phyloP scores from a whole-genome alignment of 1,284 basidiomycete species.

The Pascua guehoae region DNA sequence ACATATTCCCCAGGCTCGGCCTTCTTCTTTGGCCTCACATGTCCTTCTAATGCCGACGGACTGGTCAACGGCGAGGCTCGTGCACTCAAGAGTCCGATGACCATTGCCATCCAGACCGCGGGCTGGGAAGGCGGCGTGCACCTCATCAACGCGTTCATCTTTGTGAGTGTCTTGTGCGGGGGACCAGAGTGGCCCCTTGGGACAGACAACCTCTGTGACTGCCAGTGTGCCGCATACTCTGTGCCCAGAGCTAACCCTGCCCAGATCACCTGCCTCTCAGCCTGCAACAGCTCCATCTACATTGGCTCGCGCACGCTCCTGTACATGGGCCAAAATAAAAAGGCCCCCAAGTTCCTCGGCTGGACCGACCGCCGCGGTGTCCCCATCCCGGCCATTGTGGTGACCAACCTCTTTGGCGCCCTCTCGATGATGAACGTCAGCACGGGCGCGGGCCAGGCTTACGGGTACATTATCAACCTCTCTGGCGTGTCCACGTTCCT shows the following conservation, averaged over 20 bases:
- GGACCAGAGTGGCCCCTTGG: too few species aligned
- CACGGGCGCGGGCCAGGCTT: constrained; percentile 33
- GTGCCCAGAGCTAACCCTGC: too few species aligned
- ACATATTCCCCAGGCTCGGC: constrained; percentile 24
- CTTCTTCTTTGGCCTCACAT: constrained; percentile 69
- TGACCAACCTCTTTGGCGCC: constrained; percentile 43
- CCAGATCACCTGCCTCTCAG: constrained; percentile 35
- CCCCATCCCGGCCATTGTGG: constrained; percentile 43
- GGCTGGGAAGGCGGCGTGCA: constrained; percentile 70
- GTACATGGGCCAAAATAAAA: constrained; percentile 37
- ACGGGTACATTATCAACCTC: constrained; percentile 29
- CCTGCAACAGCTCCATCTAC: constrained; percentile 46
- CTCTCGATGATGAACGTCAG: constrained; percentile 44
- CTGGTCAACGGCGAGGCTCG: constrained; percentile 55
- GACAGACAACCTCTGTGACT: too few species aligned
- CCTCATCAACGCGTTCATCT: constrained; percentile 64
- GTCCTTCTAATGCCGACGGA: constrained; percentile 61
- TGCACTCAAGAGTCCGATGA: constrained; percentile 75
- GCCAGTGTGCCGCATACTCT: constrained; percentile 28
- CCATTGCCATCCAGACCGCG: constrained; percentile 64
- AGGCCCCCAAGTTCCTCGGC: constrained; percentile 44
- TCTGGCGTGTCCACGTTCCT: constrained; percentile 29
- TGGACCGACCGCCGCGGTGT: constrained; percentile 47
- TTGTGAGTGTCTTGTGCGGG: constrained; percentile 39
- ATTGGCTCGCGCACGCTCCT: constrained; percentile 36